Evolutionary conservation across 495 filamentous ascomycete genomes (phyloP), one percentile per base, ranked within the genome.

Genomic region (Tuber melanosporum): DNA sequence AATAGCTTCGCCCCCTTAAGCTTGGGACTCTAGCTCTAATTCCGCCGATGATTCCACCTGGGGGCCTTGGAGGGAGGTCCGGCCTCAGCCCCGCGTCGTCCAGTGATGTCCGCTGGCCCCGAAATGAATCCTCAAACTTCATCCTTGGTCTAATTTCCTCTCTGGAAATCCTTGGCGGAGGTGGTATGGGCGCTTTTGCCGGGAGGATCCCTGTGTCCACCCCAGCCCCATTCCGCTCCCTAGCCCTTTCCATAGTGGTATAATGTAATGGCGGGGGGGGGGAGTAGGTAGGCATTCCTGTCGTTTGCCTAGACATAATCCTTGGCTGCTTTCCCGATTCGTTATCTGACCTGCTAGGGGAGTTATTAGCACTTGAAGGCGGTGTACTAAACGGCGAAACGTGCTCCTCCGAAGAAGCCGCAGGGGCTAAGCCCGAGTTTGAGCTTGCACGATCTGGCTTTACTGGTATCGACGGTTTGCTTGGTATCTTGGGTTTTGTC

Each of bases 331-430:
- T 69, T 43, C 42, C 52, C 15, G 79, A 73, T 66, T 81, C 79
- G 52, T 75, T 81, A 76, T 83, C 82, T 10, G 82, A 83, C 70
- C 82, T 73, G 43, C 73, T 77, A n/a, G 82, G 82, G 9, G 87
- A 84, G 72, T 89, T 92, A 73, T 89, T 91, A 20, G 90, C 89
- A 79, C 91, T 96, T 74, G 90, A 91, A 20, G 95, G 94, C 17
- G 94, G 95, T 45, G 94, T 97, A 84, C 87, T 94, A 82, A 99
- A 98, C 0, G 95, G 95, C 9, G 95, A 98, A 0, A 92, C 86
- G 47, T 85, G 85, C n/a, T 89, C 88, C 17, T 87, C 88, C 7
- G 85, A 82, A 32, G 84, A 62, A 32, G 76, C 76, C n/a, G 57
- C 32, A 4, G 81, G 81, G 4, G 81, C 77, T 71, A 80, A 72